Conservation (phyloP, 1,139 yeast genomes). For the Taphrina communis region DNA sequence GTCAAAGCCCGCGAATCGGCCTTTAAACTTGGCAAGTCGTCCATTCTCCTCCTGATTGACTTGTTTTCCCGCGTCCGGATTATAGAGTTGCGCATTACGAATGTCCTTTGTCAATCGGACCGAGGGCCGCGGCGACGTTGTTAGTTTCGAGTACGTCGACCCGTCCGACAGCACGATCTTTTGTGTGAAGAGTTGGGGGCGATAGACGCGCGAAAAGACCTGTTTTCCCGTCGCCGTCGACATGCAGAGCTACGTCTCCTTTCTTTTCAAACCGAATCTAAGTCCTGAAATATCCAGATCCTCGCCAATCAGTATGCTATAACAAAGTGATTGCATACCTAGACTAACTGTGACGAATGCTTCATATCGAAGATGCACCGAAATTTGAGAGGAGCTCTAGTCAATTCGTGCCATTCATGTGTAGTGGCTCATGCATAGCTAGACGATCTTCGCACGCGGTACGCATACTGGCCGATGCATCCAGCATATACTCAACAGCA, state of each 20-base stretch:
- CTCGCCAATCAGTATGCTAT: too few relatives aligned
- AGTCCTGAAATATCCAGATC: too few relatives aligned
- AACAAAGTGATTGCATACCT: too few relatives aligned
- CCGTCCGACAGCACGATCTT: constrained; percentile 42
- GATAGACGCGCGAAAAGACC: constrained; percentile 24
- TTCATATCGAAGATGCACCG: too few relatives aligned
- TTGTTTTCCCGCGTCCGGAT: constrained; percentile 38
- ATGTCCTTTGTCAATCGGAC: constrained; percentile 41
- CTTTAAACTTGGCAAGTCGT: constrained; percentile 38
- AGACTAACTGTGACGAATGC: too few relatives aligned
- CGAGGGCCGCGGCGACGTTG: constrained; percentile 42
- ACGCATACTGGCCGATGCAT: too few relatives aligned
- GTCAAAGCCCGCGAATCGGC: constrained; percentile 34
- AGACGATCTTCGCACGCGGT: too few relatives aligned
- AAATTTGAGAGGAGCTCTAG: too few relatives aligned
- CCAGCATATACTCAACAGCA: too few relatives aligned
- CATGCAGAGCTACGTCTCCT: background rate
- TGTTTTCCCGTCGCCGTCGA: constrained; percentile 13
- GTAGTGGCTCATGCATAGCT: too few relatives aligned
- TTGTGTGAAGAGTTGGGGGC: constrained; percentile 39
- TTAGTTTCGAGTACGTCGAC: constrained; percentile 36
- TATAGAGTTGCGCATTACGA: constrained; percentile 41
- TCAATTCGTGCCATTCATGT: too few relatives aligned
- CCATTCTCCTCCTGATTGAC: constrained; percentile 39
- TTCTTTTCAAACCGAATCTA: too few relatives aligned